Evolutionary conservation across 148 eudicot genomes (phyloP), one percentile per base, ranked within the genome.

Genomic region (Chenopodium suecicum): DNA sequence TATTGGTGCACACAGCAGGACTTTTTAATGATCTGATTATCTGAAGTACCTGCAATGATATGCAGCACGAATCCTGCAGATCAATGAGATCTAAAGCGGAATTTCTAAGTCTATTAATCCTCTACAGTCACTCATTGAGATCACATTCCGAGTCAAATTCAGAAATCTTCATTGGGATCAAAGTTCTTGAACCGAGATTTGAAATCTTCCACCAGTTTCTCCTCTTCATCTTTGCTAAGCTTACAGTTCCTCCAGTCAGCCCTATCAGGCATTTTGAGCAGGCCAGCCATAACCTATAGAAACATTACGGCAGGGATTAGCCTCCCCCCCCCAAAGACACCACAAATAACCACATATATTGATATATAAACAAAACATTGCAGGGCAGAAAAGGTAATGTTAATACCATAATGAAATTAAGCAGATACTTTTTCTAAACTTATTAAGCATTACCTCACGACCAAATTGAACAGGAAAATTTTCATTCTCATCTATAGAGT

Each of bases 171-270:
- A 73, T 75, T 88, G 64, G 88, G 86, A 74, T 86, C 88, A 25
- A 85, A 88, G 27, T 77, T 68, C 82, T 84, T 86, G 78, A 91
- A 95, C 72, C 81, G 86, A 65, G 75, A 86, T 88, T 92, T 96
- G 66, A 96, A 94, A 52, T 78, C 66, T 80, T 92, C 97, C 3
- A 85, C 92, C 92, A 91, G 85, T 85, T 83, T 85, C 62, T 86
- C 84, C 86, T 96, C 99, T 83, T 96, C 99, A 56, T 92, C 99
- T 87, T 94, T 94, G 85, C 86, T 87, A 65, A 91, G 90, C 86
- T 94, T 90, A 83, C 95, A 94, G 81, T 96, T 94, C 77, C 97
- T 91, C 99, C 99, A 96, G 78, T 96, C 98, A 77, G 98, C 98
- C 80, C 86, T 96, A 76, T 96, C 97, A 7, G 99, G 94, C 78